Base-by-base conservation (phyloP, 1,284 basidiomycete genomes). In the Leucoagaricus sp. region DNA sequence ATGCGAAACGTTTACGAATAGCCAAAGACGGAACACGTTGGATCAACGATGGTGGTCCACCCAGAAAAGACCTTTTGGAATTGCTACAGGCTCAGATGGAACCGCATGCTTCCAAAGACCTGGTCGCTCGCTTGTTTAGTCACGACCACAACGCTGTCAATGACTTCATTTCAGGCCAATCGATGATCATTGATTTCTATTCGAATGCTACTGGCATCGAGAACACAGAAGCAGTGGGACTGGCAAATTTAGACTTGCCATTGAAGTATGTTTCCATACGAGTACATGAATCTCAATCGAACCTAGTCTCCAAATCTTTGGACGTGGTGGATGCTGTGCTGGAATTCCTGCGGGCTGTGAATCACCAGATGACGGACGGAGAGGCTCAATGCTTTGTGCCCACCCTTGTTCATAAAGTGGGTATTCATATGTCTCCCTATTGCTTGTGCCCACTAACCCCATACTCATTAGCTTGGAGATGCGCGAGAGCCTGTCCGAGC, bases 61-160 rank as follows among this genome's bases (percentile, higher is more conserved):
- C 88, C 4, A 81, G 93, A 54, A 92, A 94, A 65, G 96, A 98
- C 67, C 82, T 97, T 17, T 83, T 90, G 38, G 96, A 98, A 47
- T 76, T 89, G 12, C 78, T 99, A 36, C 90, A 94, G 60, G 83
- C 83, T 61, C 97, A 99, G 71, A 97, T 98, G 91, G 94, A 97
- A 64, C 81, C 87, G 1, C 83, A 92, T 65, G 80, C 85, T 12
- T 89, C 90, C 10, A 86, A 87, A 57, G 90, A 94, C 5, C 74
- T 98, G 3, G 71, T 91, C n/a, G 74, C 82, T 4, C 84, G 86
- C 34, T 79, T 99, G 44, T 99, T 99, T 77, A 97, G 95, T 68
- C 93, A 92, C 62, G 96, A 98, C 67, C 96, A 99, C 71, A 93
- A 91, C 63, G 93, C 95, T 1, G 90, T 99, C 63, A 96, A 95